Conservation (phyloP, 2,329 filamentous ascomycete genomes). For the Fusarium azukiicola region DNA sequence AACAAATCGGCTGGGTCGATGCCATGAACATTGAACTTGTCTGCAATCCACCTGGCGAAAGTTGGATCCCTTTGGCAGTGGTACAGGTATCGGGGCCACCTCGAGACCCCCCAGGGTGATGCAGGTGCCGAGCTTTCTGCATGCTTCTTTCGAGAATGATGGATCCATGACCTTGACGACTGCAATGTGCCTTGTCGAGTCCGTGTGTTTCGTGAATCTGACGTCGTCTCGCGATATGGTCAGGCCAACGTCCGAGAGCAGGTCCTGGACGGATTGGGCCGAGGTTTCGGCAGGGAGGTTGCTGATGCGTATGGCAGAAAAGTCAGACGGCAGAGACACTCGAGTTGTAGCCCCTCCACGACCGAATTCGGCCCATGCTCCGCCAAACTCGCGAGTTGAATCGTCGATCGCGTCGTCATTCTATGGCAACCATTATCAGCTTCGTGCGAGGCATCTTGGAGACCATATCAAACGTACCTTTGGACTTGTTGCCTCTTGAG, state of each 20-base stretch:
- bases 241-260: slow-evolving; percentile 44
- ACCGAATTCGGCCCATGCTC: slow-evolving; percentile 57
- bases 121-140: background rate
- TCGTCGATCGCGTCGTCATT: background rate
- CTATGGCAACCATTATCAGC: background rate
- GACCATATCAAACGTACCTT: background rate
- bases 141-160: slow-evolving; percentile 31
- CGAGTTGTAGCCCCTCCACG: slow-evolving; percentile 57
- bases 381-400: slow-evolving; percentile 45
- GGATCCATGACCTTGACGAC: slow-evolving; percentile 31
- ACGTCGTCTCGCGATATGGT: background rate
- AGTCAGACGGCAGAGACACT: slow-evolving; percentile 60
- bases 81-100: background rate
- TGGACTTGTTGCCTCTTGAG: background rate
- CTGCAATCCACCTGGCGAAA: slow-evolving; percentile 59
- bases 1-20: slow-evolving; percentile 53
- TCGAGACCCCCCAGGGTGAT: background rate
- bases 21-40: slow-evolving; percentile 63
- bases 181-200: background rate
- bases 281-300: slow-evolving; percentile 52
- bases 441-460: no score
- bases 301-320: slow-evolving; percentile 60
- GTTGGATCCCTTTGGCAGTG: slow-evolving; percentile 51
- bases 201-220: background rate
- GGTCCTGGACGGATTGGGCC: slow-evolving; percentile 29